Base-by-base conservation (phyloP, 495 filamentous ascomycete genomes). In the Zalerion maritima region DNA sequence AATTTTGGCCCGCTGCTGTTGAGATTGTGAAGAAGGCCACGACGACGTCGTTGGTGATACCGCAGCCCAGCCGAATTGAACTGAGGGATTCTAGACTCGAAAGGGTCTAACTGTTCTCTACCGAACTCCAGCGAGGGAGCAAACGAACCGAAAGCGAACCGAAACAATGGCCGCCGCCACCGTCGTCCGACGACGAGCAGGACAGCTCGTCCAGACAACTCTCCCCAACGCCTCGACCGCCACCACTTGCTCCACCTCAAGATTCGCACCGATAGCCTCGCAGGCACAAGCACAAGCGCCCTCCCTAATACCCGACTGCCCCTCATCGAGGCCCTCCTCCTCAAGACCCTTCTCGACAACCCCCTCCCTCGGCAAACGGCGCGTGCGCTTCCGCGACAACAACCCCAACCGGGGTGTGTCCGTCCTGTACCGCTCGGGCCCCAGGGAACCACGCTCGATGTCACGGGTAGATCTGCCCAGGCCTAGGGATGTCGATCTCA, bases 361-460 rank as follows among this genome's bases (percentile, higher is more conserved):
- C 3, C 28, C 55, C 8, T 31, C 38, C 9, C 44, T 47, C 26
- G 34, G 49, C 41, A 54, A 49, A 29, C 45, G 54, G 8, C 4
- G 42, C 38, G 19, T 49, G 12, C 57, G 55, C 31, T 44, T 49
- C 40, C 53, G 64, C 33, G 78, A 85, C 49, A 60, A 62, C 43
- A 83, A 69, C 48, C 65, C 63, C 31, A 46, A 70, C 23, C 83
- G 89, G 27, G 89, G 84, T 4, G 71, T 94, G 22, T 87, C 80
- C 14, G 74, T 76, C 15, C 54, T 91, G 31, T 75, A 79, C 32
- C 64, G 75, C 13, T 85, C 77, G 14, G 83, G 82, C n/a, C 71
- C 73, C 1, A 71, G 71, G 36, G 67, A 74, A 42, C 70, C 68
- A 20, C 58, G 84, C 31, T 71, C 70, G 18, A 69, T 81, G 16